Evolutionary conservation across 1,139 yeast species (phyloP).

Genomic region (Saccharomyces hybrid): DNA sequence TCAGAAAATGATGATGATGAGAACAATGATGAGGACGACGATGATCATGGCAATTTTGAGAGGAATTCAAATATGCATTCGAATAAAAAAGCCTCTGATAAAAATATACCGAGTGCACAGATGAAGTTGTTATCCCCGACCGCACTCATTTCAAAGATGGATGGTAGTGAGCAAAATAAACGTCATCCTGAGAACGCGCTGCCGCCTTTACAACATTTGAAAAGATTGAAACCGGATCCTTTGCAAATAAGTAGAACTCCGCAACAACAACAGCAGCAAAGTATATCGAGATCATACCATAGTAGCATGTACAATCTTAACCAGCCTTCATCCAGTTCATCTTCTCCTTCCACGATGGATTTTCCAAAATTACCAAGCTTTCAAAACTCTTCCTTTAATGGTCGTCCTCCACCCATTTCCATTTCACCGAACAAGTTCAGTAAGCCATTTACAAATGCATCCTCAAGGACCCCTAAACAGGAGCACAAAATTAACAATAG

Average conservation of each 20-base stretch:
- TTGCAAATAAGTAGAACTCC: neutral
- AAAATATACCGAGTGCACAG: neutral
- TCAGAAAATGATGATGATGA: neutral
- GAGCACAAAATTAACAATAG: neutral
- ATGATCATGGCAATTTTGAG: neutral
- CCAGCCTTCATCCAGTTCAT: neutral
- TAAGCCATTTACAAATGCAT: neutral
- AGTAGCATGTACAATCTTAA: neutral
- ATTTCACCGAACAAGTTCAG: neutral
- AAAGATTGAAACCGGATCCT: neutral
- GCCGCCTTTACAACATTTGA: neutral
- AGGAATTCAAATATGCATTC: neutral
- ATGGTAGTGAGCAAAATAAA: neutral
- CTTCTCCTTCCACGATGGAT: neutral
- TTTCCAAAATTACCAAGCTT: neutral
- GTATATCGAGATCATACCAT: neutral
- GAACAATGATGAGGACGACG: neutral
- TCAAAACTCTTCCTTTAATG: neutral
- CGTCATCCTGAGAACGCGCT: neutral
- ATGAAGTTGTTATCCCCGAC: neutral
- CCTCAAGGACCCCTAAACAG: neutral
- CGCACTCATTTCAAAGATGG: neutral
- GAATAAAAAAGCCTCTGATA: neutral
- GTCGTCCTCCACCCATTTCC: neutral
- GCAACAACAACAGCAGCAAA: neutral